A percentile compares a stretch with the other conserved stretches of the same genome.
Conservation (phyloP, 2,329 filamentous ascomycete species). For the Chaetothyriales sp. region DNA sequence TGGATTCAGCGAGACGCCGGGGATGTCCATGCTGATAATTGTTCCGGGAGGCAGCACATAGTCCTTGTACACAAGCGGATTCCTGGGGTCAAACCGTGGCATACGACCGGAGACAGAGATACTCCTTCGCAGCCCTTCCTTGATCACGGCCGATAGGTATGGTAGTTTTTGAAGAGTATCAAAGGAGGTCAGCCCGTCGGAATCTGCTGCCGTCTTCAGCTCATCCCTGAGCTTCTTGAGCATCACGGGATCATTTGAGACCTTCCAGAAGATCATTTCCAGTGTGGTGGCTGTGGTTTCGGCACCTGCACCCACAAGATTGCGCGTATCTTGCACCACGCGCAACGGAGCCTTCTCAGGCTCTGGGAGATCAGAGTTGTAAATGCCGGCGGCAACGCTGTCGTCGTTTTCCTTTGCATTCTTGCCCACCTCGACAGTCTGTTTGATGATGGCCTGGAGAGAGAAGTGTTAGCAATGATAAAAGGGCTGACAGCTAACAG, state of each 20-base stretch:
- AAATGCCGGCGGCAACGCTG: conserved; percentile 15
- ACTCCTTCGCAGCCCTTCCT: conserved; percentile 35
- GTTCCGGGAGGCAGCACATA: conserved; percentile 13
- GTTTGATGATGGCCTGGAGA: conserved; percentile 1
- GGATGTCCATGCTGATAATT: conserved; percentile 15
- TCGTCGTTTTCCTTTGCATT: conserved; percentile 13
- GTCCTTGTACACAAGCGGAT: conserved; percentile 6
- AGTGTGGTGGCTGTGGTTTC: conserved; percentile 14
- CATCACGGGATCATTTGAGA: neutral
- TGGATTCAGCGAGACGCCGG: conserved; percentile 10
- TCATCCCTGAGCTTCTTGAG: neutral
- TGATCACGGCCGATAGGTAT: conserved; percentile 37
- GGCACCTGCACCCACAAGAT: conserved; percentile 13
- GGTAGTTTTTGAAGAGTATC: conserved; percentile 16
- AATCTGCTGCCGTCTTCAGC: neutral
- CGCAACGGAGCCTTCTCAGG: conserved; percentile 21
- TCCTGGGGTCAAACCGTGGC: conserved; percentile 8
- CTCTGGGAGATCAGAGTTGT: conserved; percentile 19
- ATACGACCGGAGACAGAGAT: conserved; percentile 25
- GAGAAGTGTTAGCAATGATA: neutral
- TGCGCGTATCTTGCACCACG: conserved; percentile 16
- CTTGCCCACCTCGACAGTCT: conserved; percentile 1
- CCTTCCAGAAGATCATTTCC: conserved; percentile 4
- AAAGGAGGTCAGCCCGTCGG: conserved; percentile 5
- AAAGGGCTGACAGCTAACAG: too few relatives aligned